These are phyloP conservation scores for Chaetomium tenue DNA, from an alignment of 495 filamentous ascomycete species.

Conservation along the genomic window DNA sequence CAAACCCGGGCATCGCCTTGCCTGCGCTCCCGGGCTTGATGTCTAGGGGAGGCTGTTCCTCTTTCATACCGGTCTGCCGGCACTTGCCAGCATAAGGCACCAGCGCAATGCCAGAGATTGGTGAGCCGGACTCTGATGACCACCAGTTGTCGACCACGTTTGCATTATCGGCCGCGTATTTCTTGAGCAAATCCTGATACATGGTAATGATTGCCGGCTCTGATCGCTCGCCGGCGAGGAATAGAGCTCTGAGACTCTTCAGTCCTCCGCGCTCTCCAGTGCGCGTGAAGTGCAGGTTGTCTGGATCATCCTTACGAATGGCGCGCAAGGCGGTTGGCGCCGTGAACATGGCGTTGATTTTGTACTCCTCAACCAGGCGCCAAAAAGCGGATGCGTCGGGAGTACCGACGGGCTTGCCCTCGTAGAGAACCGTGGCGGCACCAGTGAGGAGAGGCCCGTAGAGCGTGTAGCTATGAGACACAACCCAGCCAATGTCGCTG, in stretches of 20 bases:
- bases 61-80: slow-evolving; percentile 31
- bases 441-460: slow-evolving; percentile 76
- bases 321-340: slow-evolving; percentile 84
- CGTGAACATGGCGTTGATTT: slow-evolving; percentile 79
- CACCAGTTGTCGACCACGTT: slow-evolving; percentile 93
- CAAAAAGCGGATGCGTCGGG: slow-evolving; percentile 85
- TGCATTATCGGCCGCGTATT: slow-evolving; percentile 61
- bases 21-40: slow-evolving; percentile 85
- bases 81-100: slow-evolving; percentile 52
- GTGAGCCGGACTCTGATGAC: slow-evolving; percentile 88
- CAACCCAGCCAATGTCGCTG: slow-evolving; percentile 82
- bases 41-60: slow-evolving; percentile 35
- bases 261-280: slow-evolving; percentile 66
- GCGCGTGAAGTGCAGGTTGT: slow-evolving; percentile 60
- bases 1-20: slow-evolving; percentile 86
- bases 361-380: slow-evolving; percentile 80
- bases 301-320: slow-evolving; percentile 80
- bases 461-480: slow-evolving; percentile 80
- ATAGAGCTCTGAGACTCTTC: slow-evolving; percentile 65
- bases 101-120: slow-evolving; percentile 79
- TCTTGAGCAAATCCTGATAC: slow-evolving; percentile 68
- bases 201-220: slow-evolving; percentile 81
- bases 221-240: slow-evolving; percentile 85
- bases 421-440: slow-evolving; percentile 83
- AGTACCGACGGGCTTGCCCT: slow-evolving; percentile 89